phyloP scores from a whole-genome alignment of 2,329 filamentous ascomycete genomes.

The Colletotrichum lupini region DNA sequence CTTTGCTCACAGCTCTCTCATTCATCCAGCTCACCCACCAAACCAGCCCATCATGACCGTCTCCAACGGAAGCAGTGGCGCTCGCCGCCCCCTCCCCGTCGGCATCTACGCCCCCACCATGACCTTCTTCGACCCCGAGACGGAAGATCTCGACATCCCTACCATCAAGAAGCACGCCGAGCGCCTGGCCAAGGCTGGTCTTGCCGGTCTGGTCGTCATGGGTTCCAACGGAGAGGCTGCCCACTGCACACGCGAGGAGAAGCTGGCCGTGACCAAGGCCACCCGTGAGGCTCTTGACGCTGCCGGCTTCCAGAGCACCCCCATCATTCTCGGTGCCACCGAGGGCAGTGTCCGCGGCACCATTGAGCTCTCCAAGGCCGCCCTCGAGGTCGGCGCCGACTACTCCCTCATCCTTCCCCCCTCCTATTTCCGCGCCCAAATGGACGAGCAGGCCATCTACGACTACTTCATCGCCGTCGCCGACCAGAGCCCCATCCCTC shows the following conservation, averaged over 20 bases:
- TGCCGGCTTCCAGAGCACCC: conserved; percentile 79
- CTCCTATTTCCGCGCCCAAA: conserved; percentile 83
- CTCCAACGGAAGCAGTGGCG: conserved; percentile 38
- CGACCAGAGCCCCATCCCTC: conserved; percentile 78
- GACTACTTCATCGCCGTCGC: conserved; percentile 82
- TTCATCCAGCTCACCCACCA: conserved; percentile 14
- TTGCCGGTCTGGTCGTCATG: conserved; percentile 86
- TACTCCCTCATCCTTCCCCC: conserved; percentile 84
- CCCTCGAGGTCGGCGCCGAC: conserved; percentile 77
- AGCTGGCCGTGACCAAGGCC: conserved; percentile 77
- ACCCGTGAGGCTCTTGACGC: conserved; percentile 85
- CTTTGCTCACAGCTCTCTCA: conserved; percentile 20
- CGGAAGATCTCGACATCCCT: conserved; percentile 85
- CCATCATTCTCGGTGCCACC: conserved; percentile 84
- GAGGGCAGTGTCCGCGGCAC: conserved; percentile 86
- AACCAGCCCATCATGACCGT: conserved; percentile 34
- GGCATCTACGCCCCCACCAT: conserved; percentile 91
- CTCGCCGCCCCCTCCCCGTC: conserved; percentile 72
- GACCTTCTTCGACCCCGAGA: conserved; percentile 88
- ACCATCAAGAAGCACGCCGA: conserved; percentile 84
- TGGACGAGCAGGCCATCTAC: conserved; percentile 78
- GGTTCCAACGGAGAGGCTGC: conserved; percentile 92
- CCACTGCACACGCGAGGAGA: conserved; percentile 83
- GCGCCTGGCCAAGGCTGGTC: conserved; percentile 79
- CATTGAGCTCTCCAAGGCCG: conserved; percentile 77